Conservation (phyloP, 208 protist species). For the Leishmania tropica region DNA sequence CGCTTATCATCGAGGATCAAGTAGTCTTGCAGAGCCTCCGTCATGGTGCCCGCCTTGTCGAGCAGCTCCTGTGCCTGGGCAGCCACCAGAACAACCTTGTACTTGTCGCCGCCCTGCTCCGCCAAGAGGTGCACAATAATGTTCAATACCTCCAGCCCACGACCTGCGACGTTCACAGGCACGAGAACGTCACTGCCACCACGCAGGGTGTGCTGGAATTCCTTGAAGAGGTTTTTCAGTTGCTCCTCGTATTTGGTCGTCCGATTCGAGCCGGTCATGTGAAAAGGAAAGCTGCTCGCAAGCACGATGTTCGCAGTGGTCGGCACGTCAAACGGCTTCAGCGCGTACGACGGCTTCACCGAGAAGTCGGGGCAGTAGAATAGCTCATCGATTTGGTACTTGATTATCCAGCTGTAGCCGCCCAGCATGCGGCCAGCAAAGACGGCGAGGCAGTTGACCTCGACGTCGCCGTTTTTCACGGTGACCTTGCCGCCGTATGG, state of each 20-base stretch:
- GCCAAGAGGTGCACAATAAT: constrained; percentile 67
- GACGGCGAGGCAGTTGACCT: constrained; percentile 67
- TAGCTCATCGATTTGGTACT: constrained; percentile 89
- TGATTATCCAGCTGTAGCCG: constrained; percentile 77
- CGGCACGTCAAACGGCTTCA: constrained; percentile 74
- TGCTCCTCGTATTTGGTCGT: constrained; percentile 66
- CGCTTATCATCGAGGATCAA: constrained; percentile 71
- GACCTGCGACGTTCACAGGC: constrained; percentile 70
- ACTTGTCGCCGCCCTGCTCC: constrained; percentile 79
- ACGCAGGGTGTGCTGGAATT: constrained; percentile 82
- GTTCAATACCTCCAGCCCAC: constrained; percentile 81
- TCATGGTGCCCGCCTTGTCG: constrained; percentile 85
- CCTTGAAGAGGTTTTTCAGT: constrained; percentile 70
- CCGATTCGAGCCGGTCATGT: constrained; percentile 12
- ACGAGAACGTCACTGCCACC: constrained; percentile 86
- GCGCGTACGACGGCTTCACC: constrained; percentile 69
- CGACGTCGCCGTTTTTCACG: constrained; percentile 51
- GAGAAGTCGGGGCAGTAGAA: constrained; percentile 92
- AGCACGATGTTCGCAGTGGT: constrained; percentile 77
- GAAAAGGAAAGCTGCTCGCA: constrained; percentile 58
- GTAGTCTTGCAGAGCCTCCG: constrained; percentile 75
- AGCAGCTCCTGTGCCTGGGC: constrained; percentile 79
- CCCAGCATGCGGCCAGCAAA: constrained; percentile 82
- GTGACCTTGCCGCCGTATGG: constrained; percentile 80
- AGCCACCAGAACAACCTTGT: constrained; percentile 80